phyloP scores from a whole-genome alignment of 1,284 basidiomycete species.

The Pseudozyma flocculosa region DNA sequence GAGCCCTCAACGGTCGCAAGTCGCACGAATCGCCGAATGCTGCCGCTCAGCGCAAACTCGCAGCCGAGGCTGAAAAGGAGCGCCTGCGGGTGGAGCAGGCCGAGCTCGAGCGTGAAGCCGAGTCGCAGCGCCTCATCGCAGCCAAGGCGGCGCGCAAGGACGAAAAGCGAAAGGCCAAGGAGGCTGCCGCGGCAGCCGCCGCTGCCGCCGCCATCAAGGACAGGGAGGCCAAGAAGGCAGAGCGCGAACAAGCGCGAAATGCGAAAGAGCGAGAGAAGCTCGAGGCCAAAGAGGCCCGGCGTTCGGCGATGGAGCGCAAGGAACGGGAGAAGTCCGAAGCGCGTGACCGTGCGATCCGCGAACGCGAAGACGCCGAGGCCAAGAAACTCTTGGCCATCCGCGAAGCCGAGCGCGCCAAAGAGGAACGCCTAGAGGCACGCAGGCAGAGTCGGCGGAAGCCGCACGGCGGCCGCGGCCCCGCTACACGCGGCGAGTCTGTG shows the following conservation, averaged over 20 bases:
- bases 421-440: conserved; percentile 25
- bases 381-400: conserved; percentile 23
- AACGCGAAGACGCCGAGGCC: conserved; percentile 28
- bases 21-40: not conserved
- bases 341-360: conserved; percentile 24
- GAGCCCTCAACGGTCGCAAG: not conserved
- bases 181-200: conserved; percentile 27
- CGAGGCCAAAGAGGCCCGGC: conserved; percentile 11
- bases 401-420: conserved; percentile 18
- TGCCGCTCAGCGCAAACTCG: conserved; percentile 5
- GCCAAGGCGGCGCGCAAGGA: conserved; percentile 13
- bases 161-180: conserved; percentile 25
- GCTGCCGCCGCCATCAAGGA: too few relatives aligned
- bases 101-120: conserved; percentile 16
- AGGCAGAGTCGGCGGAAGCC: conserved; percentile 23
- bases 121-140: not conserved
- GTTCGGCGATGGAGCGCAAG: conserved; percentile 23
- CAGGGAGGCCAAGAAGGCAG: conserved; percentile 23
- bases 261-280: conserved; percentile 19
- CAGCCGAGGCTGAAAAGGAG: conserved; percentile 10
- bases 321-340: conserved; percentile 25
- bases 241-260: conserved; percentile 2
- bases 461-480: conserved; percentile 18
- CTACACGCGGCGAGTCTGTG: conserved; percentile 13
- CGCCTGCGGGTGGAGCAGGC: conserved; percentile 8